Conservation (phyloP, 2,329 filamentous ascomycete genomes). For the Pestalotiopsis fici region DNA sequence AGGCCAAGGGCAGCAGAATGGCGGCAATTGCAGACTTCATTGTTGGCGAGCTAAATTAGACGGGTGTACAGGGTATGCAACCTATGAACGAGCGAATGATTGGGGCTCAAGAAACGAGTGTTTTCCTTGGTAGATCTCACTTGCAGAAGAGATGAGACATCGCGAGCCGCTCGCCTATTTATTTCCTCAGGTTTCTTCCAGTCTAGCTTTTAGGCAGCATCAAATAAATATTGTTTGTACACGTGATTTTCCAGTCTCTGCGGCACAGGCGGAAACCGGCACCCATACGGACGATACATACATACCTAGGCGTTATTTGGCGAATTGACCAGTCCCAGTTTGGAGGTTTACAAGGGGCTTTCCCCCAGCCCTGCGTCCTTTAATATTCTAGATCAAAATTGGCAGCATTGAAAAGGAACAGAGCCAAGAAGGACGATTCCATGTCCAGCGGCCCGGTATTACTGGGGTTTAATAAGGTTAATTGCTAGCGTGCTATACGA, state of each 20-base stretch:
- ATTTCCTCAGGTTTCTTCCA: background rate
- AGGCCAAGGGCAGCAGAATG: constrained; percentile 7
- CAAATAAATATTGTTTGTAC: background rate
- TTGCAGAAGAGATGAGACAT: background rate
- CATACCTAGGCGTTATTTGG: background rate
- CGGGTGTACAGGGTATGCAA: background rate
- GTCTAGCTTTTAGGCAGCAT: background rate
- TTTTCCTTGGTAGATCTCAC: background rate
- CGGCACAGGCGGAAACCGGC: background rate
- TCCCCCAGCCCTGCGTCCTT: background rate
- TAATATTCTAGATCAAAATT: background rate
- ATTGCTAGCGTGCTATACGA: background rate
- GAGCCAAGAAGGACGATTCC: background rate
- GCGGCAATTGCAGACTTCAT: constrained; percentile 7
- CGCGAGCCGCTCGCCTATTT: background rate
- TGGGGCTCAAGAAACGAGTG: background rate
- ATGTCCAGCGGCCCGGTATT: background rate
- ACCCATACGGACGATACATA: background rate
- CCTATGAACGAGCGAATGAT: background rate
- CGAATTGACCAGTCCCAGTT: background rate
- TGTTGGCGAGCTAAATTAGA: background rate
- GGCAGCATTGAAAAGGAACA: background rate
- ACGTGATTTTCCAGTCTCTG: background rate
- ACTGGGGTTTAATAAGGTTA: background rate
- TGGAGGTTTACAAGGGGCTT: background rate